These are phyloP conservation scores for Podospora pseudocomata DNA, from an alignment of 495 filamentous ascomycete species.

Conservation along the genomic window DNA sequence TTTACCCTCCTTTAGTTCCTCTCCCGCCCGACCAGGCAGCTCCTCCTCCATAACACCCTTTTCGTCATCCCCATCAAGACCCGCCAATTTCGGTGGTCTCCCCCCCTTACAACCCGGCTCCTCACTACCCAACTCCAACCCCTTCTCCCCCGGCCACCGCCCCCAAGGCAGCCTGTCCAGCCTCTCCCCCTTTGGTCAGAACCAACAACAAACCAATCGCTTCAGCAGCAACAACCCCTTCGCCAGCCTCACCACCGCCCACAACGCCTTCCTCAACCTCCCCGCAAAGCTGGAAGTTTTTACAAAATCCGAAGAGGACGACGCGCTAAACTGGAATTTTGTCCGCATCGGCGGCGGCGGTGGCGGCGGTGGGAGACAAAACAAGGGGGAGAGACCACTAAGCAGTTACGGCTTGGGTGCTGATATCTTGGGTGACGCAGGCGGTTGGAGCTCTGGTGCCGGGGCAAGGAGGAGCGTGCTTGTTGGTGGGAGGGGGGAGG, in stretches of 20 bases:
- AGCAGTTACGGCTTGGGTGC: constrained; percentile 51
- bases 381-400: constrained; percentile 33
- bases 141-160: constrained; percentile 12
- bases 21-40: constrained; percentile 34
- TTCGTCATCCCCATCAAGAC: constrained; percentile 23
- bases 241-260: constrained; percentile 32
- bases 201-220: constrained; percentile 20
- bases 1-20: constrained; percentile 44
- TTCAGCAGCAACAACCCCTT: constrained; percentile 55
- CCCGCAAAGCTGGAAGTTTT: constrained; percentile 72
- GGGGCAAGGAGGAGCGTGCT: constrained; percentile 47
- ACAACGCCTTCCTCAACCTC: constrained; percentile 39
- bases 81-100: not conserved
- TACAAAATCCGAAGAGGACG: constrained; percentile 72
- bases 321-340: constrained; percentile 77
- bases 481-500: constrained; percentile 70
- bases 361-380: constrained; percentile 6
- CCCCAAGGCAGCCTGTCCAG: constrained; percentile 22
- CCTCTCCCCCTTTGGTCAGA: constrained; percentile 13
- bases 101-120: constrained; percentile 14
- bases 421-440: constrained; percentile 31
- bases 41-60: constrained; percentile 18
- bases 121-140: not conserved
- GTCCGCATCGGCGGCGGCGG: constrained; percentile 35
- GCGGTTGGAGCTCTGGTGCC: constrained; percentile 40